phyloP scores from a whole-genome alignment of 805 yeast species.

The Huiozyma naganishii region DNA sequence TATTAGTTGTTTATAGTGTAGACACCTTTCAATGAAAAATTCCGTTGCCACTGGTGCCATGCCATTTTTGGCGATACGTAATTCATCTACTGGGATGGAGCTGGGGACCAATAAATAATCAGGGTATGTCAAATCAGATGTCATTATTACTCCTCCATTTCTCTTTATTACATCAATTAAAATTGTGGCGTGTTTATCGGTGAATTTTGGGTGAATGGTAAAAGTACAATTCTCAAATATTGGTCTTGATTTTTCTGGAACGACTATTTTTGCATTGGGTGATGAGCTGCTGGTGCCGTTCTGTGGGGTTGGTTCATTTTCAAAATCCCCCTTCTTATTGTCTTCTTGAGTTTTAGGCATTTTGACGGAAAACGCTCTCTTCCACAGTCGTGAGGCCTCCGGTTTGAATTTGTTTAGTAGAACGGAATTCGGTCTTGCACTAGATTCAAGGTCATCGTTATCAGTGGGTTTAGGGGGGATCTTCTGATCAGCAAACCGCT shows the following conservation, averaged over 20 bases:
- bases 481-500: not conserved
- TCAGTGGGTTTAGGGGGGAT: not conserved
- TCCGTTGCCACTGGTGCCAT: constrained; percentile 41
- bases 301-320: constrained; percentile 1
- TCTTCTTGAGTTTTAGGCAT: too few relatives aligned
- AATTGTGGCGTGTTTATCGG: constrained; percentile 12
- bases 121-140: not conserved
- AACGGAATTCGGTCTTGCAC: not conserved
- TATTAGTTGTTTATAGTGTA: constrained; percentile 41
- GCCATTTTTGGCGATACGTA: constrained; percentile 1
- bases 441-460: not conserved
- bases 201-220: constrained; percentile 10
- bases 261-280: not conserved
- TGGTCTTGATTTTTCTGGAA: not conserved
- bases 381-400: constrained; percentile 22
- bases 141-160: constrained; percentile 15
- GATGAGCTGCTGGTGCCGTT: not conserved
- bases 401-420: constrained; percentile 18
- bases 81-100: constrained; percentile 8
- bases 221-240: constrained; percentile 12
- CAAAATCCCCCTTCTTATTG: too few relatives aligned
- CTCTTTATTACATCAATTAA: constrained; percentile 15
- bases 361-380: constrained; percentile 16
- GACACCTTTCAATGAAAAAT: constrained; percentile 69
- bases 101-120: constrained; percentile 18